phyloP scores from a whole-genome alignment of 2,329 filamentous ascomycete genomes.

The Huntiella decipiens region DNA sequence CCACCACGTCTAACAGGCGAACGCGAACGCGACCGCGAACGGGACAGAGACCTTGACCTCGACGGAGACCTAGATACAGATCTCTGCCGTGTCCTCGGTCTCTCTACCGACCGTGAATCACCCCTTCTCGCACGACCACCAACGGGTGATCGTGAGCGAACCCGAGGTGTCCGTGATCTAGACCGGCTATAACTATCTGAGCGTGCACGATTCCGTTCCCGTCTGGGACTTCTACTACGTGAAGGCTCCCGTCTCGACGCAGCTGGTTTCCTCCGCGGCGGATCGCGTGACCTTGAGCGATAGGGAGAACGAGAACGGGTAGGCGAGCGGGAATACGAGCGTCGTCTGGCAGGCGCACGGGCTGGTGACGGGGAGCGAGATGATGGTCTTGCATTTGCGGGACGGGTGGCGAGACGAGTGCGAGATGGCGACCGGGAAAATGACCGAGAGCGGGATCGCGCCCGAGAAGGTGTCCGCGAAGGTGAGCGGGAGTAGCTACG shows the following conservation, averaged over 20 bases:
- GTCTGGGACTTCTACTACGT: conserved; percentile 7
- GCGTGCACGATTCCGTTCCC: conserved; percentile 9
- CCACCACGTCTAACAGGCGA: conserved; percentile 1
- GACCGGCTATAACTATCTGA: conserved; percentile 10
- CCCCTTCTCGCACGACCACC: not conserved
- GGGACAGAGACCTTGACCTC: conserved; percentile 11
- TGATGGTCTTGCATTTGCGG: not conserved
- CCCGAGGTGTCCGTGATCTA: not conserved
- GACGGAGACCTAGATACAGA: conserved; percentile 1
- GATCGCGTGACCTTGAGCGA: conserved; percentile 12
- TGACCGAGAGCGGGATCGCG: conserved; percentile 23
- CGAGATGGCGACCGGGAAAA: conserved; percentile 14
- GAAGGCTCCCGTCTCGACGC: not conserved
- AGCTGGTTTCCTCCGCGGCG: not conserved
- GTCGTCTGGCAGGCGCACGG: conserved; percentile 15
- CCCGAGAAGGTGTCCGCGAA: conserved; percentile 13
- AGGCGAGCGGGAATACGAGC: conserved; percentile 16
- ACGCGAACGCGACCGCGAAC: conserved; percentile 5
- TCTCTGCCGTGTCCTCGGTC: too few relatives aligned
- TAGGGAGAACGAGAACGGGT: conserved; percentile 17
- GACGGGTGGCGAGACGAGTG: conserved; percentile 10
- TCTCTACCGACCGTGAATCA: not conserved
- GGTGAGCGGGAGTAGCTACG: conserved; percentile 1
- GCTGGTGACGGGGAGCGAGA: conserved; percentile 13
- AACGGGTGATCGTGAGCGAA: too few relatives aligned